phyloP scores from a whole-genome alignment of 257 asterid genomes.

The Petunia secreta region DNA sequence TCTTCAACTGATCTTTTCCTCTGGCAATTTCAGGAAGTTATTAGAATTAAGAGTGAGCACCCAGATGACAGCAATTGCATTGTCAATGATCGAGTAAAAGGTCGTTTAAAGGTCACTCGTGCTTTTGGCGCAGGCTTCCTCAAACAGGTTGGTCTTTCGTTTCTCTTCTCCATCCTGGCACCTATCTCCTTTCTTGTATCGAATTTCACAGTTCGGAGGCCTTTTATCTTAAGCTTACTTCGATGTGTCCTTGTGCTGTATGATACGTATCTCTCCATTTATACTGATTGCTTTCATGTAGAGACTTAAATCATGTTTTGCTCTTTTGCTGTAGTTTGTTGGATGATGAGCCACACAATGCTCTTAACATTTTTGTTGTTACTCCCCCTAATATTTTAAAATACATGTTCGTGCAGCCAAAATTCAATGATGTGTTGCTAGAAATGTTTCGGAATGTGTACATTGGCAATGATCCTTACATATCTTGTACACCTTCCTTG shows the following conservation, averaged over 20 bases:
- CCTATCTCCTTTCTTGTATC: neutral
- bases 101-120: slow-evolving; percentile 97
- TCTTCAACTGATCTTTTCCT: slow-evolving; percentile 2
- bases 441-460: slow-evolving; percentile 95
- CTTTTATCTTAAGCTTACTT: neutral
- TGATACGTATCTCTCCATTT: slow-evolving; percentile 4
- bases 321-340: neutral
- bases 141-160: slow-evolving; percentile 64
- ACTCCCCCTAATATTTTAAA: slow-evolving; percentile 35
- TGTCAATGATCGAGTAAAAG: slow-evolving; percentile 91
- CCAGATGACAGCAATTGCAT: slow-evolving; percentile 94
- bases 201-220: neutral
- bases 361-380: slow-evolving; percentile 28
- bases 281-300: neutral
- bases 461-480: slow-evolving; percentile 88
- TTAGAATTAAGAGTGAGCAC: slow-evolving; percentile 90
- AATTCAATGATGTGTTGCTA: slow-evolving; percentile 75
- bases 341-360: neutral
- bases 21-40: slow-evolving; percentile 66
- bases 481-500: slow-evolving; percentile 88
- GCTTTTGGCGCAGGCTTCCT: slow-evolving; percentile 99
- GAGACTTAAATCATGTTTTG: slow-evolving; percentile 24
- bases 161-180: neutral
- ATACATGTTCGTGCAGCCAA: slow-evolving; percentile 68
- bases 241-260: neutral